phyloP scores from a whole-genome alignment of 495 filamentous ascomycete genomes.

The Hypoxylon trugodes region DNA sequence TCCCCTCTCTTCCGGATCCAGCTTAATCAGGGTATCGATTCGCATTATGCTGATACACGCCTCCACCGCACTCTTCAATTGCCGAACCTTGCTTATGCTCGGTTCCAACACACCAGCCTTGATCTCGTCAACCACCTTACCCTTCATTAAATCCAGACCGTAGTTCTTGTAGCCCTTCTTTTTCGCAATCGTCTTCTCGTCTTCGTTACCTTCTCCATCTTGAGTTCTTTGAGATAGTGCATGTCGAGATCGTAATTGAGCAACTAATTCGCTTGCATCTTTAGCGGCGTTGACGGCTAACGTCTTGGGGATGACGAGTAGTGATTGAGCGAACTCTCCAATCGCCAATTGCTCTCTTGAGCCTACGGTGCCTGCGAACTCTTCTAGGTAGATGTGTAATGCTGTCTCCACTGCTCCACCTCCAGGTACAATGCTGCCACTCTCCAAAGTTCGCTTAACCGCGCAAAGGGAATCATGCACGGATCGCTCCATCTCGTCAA shows the following conservation, averaged over 20 bases:
- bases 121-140: slow-evolving; percentile 90
- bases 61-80: slow-evolving; percentile 98
- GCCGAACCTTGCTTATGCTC: slow-evolving; percentile 97
- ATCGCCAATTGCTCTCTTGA: slow-evolving; percentile 98
- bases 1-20: slow-evolving; percentile 87
- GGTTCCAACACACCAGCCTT: slow-evolving; percentile 97
- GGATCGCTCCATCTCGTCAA: slow-evolving; percentile 99
- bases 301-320: slow-evolving; percentile 95
- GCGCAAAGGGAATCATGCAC: slow-evolving; percentile 96
- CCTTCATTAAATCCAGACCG: slow-evolving; percentile 88
- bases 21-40: slow-evolving; percentile 98
- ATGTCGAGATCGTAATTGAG: slow-evolving; percentile 93
- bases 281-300: slow-evolving; percentile 97
- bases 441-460: slow-evolving; percentile 96
- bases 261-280: slow-evolving; percentile 92
- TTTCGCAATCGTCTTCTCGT: slow-evolving; percentile 86
- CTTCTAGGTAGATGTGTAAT: slow-evolving; percentile 98
- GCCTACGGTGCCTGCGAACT: slow-evolving; percentile 98
- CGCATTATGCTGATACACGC: slow-evolving; percentile 99
- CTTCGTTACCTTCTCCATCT: slow-evolving; percentile 81
- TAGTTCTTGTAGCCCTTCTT: slow-evolving; percentile 99
- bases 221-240: slow-evolving; percentile 90
- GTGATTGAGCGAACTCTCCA: slow-evolving; percentile 93
- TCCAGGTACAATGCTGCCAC: slow-evolving; percentile 94
- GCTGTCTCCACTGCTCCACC: slow-evolving; percentile 98